These are phyloP conservation scores for Massarina eburnea DNA, from an alignment of 2,329 filamentous ascomycete genomes.

Conservation along the genomic window DNA sequence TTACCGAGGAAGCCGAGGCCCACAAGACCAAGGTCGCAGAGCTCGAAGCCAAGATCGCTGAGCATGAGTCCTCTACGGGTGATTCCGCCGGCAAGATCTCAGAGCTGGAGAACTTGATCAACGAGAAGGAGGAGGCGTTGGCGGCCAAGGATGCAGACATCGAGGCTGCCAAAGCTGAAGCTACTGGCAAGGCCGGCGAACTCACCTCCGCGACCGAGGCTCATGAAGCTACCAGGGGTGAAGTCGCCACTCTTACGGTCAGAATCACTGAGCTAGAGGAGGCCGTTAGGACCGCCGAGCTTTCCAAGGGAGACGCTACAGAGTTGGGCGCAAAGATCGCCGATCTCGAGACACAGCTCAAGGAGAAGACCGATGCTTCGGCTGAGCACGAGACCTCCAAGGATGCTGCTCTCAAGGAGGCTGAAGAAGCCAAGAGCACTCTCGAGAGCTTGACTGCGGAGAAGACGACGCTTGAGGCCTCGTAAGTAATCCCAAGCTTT, in stretches of 20 bases:
- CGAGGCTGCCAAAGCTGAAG: conserved; percentile 14
- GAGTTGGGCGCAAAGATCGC: conserved; percentile 9
- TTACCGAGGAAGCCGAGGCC: conserved; percentile 22
- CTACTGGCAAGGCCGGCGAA: conserved; percentile 19
- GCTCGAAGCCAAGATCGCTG: conserved; percentile 22
- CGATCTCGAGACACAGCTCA: conserved; percentile 9
- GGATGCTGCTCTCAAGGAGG: conserved; percentile 4
- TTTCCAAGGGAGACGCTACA: conserved; percentile 12
- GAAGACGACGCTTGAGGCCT: conserved; percentile 9
- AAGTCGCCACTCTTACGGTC: conserved; percentile 15
- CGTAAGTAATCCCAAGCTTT: no score
- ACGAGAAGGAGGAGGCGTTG: conserved; percentile 14
- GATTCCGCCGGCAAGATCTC: conserved; percentile 23
- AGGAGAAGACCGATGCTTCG: conserved; percentile 1
- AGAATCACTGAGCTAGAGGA: conserved; percentile 15
- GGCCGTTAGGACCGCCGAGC: conserved; percentile 10
- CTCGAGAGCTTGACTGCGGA: conserved; percentile 2
- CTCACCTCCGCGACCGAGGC: conserved; percentile 19
- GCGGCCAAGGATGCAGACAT: conserved; percentile 16
- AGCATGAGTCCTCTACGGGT: conserved; percentile 24
- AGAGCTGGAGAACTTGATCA: conserved; percentile 19
- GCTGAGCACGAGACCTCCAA: conserved; percentile 1
- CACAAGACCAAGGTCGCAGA: conserved; percentile 28
- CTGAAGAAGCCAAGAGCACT: conserved; percentile 4
- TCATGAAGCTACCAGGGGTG: conserved; percentile 20